These are phyloP conservation scores for Phytophthora multivora DNA, from an alignment of 352 stramenopile genomes.

Conservation along the genomic window DNA sequence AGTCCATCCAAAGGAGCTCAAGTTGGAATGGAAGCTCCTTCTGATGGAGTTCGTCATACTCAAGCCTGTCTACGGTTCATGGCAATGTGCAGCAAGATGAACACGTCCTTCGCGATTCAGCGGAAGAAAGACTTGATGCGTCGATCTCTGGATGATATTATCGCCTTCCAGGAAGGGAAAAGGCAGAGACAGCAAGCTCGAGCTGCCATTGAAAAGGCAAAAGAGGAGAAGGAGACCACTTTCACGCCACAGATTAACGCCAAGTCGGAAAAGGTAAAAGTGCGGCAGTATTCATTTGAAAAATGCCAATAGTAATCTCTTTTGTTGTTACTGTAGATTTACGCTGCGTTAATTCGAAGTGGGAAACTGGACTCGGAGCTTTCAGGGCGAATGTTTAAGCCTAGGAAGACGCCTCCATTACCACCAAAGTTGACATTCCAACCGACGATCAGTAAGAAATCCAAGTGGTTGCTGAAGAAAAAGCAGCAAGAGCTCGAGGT, in stretches of 20 bases:
- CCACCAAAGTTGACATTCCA: slow-evolving; percentile 42
- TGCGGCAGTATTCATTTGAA: not conserved
- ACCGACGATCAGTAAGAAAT: slow-evolving; percentile 48
- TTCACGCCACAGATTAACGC: slow-evolving; percentile 59
- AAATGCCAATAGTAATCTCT: not conserved
- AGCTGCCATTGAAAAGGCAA: slow-evolving; percentile 30
- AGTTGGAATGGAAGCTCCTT: slow-evolving; percentile 1
- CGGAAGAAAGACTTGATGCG: slow-evolving; percentile 52
- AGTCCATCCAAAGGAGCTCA: slow-evolving; percentile 21
- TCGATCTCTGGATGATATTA: slow-evolving; percentile 59
- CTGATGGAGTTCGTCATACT: slow-evolving; percentile 32
- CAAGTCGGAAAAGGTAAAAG: slow-evolving; percentile 46
- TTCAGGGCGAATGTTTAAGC: slow-evolving; percentile 26
- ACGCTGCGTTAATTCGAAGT: slow-evolving; percentile 47
- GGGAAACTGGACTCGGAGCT: slow-evolving; percentile 36
- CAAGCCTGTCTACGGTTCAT: slow-evolving; percentile 54
- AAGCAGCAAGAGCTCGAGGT: slow-evolving; percentile 24
- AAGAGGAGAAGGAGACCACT: slow-evolving; percentile 43
- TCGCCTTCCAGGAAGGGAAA: slow-evolving; percentile 51
- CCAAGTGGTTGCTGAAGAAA: slow-evolving; percentile 40
- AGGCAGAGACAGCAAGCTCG: slow-evolving; percentile 44
- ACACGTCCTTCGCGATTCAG: slow-evolving; percentile 47
- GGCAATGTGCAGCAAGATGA: slow-evolving; percentile 57
- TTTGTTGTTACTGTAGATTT: slow-evolving; percentile 41
- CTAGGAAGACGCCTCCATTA: slow-evolving; percentile 22